phyloP scores from a whole-genome alignment of 139 green algal species.

The Zygnema circumcarinatum region DNA sequence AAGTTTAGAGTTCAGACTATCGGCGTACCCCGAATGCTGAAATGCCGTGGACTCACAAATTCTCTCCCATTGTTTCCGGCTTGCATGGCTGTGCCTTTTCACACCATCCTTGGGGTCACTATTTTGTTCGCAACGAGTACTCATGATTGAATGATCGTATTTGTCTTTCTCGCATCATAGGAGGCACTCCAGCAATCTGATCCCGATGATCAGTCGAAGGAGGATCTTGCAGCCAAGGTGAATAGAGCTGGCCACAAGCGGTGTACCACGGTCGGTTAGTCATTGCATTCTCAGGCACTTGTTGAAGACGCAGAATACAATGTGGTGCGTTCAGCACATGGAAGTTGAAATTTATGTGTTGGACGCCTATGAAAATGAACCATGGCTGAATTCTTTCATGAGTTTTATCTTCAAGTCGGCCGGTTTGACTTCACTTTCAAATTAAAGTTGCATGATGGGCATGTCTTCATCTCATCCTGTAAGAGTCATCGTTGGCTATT shows the following conservation, averaged over 20 bases:
- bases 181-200: neutral
- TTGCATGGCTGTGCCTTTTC: neutral
- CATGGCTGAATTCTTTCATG: too few relatives aligned
- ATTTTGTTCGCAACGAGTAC: neutral
- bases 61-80: neutral
- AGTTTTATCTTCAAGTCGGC: too few relatives aligned
- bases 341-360: neutral
- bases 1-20: too few relatives aligned
- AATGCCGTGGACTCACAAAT: neutral
- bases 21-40: neutral
- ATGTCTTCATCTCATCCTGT: neutral
- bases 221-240: slow-evolving; percentile 26
- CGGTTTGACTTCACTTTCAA: neutral
- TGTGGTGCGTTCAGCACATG: too few relatives aligned
- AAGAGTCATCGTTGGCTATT: neutral
- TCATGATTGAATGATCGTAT: neutral
- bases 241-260: neutral
- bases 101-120: neutral
- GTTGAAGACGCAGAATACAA: neutral
- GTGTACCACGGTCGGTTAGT: neutral
- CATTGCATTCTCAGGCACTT: too few relatives aligned
- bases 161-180: neutral
- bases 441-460: neutral
- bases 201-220: neutral
- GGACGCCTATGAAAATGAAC: neutral